Base-by-base conservation (phyloP, 371 early-diverging fungal species). In the Syncephalastrum monosporum region DNA sequence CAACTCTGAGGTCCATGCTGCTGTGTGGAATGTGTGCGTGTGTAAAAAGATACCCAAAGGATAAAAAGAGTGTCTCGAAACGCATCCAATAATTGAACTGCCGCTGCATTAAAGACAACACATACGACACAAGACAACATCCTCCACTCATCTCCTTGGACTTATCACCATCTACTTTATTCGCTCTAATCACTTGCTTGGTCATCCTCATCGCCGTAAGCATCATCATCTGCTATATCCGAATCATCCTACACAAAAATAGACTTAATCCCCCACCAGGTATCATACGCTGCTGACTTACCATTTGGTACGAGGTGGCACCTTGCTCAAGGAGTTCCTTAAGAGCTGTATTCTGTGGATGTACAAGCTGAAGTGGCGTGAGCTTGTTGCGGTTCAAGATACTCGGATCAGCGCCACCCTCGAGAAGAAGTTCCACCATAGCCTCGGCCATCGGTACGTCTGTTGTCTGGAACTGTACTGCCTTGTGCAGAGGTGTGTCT, bases 401-500 rank as follows among this genome's bases (percentile, higher is more conserved):
- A 8, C 78, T 77, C 19, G 82, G 72, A 43, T 84, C 75, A 42
- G 87, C 84, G 21, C 82, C 86, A 16, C 69, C 80, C 10, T 64
- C 64, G 43, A 85, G 47, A 23, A 88, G 74, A 54, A 81, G 57
- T 47, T 79, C 76, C 4, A 79, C 83, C 67, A 86, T 84, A 3
- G 73, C 73, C 13, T 75, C 51, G 7, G 82, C 82, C 50, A 64
- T 67, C 19, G 79, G 79, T 5, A 74, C 66, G 47, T 79, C 75
- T 24, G 79, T 70, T 13, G 65, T 45, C 13, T 69, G 67, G 57
- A 77, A 74, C 44, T 65, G 65, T 14, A 85, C 83, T 15, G 86
- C 89, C 50, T 79, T 71, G 67, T 88, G 89, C 24, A 88, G 69
- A 25, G 87, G 86, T 17, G 89, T 87, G 38, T 86, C 76, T 17